phyloP scores from a whole-genome alignment of 495 filamentous ascomycete species.

The Neurospora intermedia region DNA sequence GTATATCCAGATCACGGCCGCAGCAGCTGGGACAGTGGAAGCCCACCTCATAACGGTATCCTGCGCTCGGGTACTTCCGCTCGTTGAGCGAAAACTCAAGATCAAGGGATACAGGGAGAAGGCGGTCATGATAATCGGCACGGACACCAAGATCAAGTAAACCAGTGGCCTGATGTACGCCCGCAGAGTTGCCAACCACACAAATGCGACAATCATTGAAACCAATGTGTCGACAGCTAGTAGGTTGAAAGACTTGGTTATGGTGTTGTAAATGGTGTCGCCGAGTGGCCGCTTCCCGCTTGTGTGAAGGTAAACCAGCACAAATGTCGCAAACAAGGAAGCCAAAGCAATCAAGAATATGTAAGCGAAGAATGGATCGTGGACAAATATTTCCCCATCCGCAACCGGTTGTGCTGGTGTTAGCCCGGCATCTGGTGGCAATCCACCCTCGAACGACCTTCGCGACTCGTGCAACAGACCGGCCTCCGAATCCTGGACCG shows the following conservation, averaged over 20 bases:
- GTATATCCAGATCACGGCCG: constrained; percentile 71
- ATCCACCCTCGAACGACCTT: constrained; percentile 12
- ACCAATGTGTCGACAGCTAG: constrained; percentile 84
- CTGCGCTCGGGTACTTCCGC: constrained; percentile 61
- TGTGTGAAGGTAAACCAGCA: constrained; percentile 83
- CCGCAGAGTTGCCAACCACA: constrained; percentile 83
- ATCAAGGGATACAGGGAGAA: constrained; percentile 88
- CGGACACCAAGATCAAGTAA: constrained; percentile 64
- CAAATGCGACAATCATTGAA: constrained; percentile 71
- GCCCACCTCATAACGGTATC: constrained; percentile 86
- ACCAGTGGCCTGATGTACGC: constrained; percentile 77
- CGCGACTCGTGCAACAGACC: constrained; percentile 10
- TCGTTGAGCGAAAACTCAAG: constrained; percentile 69
- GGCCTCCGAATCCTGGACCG: constrained; percentile 18
- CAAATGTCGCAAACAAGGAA: constrained; percentile 72
- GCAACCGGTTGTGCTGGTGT: constrained; percentile 10
- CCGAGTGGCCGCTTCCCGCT: constrained; percentile 47
- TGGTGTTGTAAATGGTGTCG: constrained; percentile 87
- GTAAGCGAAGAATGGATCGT: constrained; percentile 88
- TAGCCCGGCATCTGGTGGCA: background rate
- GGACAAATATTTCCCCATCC: constrained; percentile 42
- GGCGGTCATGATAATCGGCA: constrained; percentile 73
- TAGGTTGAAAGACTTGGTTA: constrained; percentile 78
- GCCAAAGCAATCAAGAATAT: constrained; percentile 78
- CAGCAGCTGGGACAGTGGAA: constrained; percentile 61